A percentile compares a stretch with the other conserved stretches of the same genome.
phyloP scores from a whole-genome alignment of 129 eudicot species.

The Solidago caesia region DNA sequence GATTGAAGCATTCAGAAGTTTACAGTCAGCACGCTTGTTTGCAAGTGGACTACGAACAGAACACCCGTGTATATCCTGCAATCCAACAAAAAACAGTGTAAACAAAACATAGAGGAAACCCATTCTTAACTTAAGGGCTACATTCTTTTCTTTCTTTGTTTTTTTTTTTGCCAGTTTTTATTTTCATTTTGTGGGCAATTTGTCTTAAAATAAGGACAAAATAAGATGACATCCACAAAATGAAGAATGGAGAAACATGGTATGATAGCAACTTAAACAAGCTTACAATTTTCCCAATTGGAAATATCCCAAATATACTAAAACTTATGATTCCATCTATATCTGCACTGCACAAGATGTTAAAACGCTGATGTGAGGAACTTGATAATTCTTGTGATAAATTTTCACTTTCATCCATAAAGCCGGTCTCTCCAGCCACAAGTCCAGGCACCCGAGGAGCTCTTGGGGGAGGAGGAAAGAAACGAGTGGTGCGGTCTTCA shows the following conservation, averaged over 20 bases:
- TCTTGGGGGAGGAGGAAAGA: slow-evolving; percentile 95
- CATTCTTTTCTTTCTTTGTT: not conserved
- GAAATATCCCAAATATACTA: slow-evolving; percentile 92
- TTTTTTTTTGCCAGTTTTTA: not conserved
- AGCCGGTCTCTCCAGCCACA: slow-evolving; percentile 77
- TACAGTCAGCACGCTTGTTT: slow-evolving; percentile 38
- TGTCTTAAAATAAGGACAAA: slow-evolving; percentile 8
- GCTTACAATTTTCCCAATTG: slow-evolving; percentile 87
- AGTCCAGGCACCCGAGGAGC: slow-evolving; percentile 85
- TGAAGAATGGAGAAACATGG: slow-evolving; percentile 12
- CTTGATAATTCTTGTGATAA: slow-evolving; percentile 67
- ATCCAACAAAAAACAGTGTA: slow-evolving; percentile 9
- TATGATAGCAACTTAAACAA: not conserved
- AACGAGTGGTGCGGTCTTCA: slow-evolving; percentile 93
- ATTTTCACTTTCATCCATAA: slow-evolving; percentile 80
- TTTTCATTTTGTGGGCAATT: not conserved
- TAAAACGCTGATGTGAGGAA: slow-evolving; percentile 74
- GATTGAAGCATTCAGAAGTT: slow-evolving; percentile 62
- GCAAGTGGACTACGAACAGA: slow-evolving; percentile 42
- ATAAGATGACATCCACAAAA: not conserved
- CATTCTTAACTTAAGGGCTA: not conserved
- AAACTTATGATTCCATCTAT: slow-evolving; percentile 76
- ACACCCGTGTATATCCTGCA: slow-evolving; percentile 66
- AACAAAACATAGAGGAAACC: slow-evolving; percentile 2
- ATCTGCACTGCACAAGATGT: slow-evolving; percentile 90